A percentile compares a stretch with the other conserved stretches of the same genome.
Evolutionary conservation across 78 protist species (phyloP).

Genomic region (Dictyostelium firmibasis): DNA sequence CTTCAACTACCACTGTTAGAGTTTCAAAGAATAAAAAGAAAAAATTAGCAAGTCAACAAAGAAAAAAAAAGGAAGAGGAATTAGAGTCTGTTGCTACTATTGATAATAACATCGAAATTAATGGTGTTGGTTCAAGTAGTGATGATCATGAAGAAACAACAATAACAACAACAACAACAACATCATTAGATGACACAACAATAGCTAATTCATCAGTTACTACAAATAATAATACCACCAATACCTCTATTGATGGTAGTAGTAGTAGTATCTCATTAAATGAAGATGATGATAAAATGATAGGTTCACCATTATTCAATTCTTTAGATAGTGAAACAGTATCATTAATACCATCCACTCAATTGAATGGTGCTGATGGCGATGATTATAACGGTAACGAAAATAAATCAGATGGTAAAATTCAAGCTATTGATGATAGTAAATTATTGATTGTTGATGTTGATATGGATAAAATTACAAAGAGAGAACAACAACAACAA

Average conservation of each 20-base stretch:
- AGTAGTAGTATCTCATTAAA: background rate
- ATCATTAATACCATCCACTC: background rate
- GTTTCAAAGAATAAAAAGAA: constrained; percentile 21
- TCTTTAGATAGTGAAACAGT: background rate
- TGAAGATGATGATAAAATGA: constrained; percentile 7
- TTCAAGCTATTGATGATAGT: background rate
- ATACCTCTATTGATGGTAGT: background rate
- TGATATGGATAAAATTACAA: background rate
- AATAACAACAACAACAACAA: background rate
- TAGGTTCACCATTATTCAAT: background rate
- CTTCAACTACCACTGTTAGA: background rate
- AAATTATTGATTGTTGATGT: background rate
- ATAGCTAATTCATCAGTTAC: background rate
- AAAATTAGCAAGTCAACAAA: background rate
- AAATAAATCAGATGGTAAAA: background rate
- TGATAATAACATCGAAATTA: background rate
- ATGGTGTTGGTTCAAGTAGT: too few species aligned
- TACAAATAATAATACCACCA: background rate
- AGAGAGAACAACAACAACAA: background rate
- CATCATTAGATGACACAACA: background rate
- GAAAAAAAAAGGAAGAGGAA: constrained; percentile 8
- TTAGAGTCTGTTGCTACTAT: background rate
- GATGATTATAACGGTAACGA: background rate
- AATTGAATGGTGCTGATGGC: background rate
- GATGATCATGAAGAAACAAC: background rate